Evolutionary conservation across 2,329 filamentous ascomycete species (phyloP).

Genomic region (Ophiostoma sp.): DNA sequence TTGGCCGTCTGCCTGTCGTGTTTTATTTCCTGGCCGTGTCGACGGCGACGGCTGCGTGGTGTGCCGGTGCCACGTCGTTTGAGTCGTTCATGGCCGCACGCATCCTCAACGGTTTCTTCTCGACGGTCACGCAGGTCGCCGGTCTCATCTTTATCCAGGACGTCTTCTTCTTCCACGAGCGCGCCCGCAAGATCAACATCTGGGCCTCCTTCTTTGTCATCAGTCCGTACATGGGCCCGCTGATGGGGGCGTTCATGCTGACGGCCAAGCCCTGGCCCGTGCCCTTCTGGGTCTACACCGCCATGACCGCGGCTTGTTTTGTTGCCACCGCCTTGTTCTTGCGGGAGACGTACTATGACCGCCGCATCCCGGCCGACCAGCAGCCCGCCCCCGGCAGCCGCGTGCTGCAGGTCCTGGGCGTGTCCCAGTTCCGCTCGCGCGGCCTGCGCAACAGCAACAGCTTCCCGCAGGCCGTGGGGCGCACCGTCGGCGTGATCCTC

Average conservation of each 20-base stretch:
- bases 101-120: slow-evolving; percentile 46
- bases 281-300: slow-evolving; percentile 46
- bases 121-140: slow-evolving; percentile 41
- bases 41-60: slow-evolving; percentile 41
- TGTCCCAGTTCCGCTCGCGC: slow-evolving; percentile 36
- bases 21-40: slow-evolving; percentile 39
- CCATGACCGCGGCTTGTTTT: slow-evolving; percentile 37
- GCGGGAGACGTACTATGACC: slow-evolving; percentile 48
- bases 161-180: slow-evolving; percentile 56
- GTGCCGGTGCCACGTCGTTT: slow-evolving; percentile 41
- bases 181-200: slow-evolving; percentile 46
- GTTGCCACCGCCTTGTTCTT: slow-evolving; percentile 40
- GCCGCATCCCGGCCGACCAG: slow-evolving; percentile 35
- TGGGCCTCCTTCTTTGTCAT: slow-evolving; percentile 37
- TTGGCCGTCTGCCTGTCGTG: slow-evolving; percentile 42
- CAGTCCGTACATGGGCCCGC: slow-evolving; percentile 40
- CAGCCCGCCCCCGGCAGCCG: slow-evolving; percentile 36
- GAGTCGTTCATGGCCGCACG: slow-evolving; percentile 46
- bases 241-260: slow-evolving; percentile 47
- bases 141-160: slow-evolving; percentile 53
- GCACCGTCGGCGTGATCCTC: slow-evolving; percentile 37
- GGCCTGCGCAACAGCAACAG: slow-evolving; percentile 40
- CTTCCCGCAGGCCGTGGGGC: slow-evolving; percentile 38
- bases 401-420: slow-evolving; percentile 32
- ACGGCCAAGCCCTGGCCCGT: slow-evolving; percentile 42